Evolutionary conservation across 352 stramenopile genomes (phyloP), one percentile per base, ranked within the genome.

Genomic region (Phytophthora vignae): DNA sequence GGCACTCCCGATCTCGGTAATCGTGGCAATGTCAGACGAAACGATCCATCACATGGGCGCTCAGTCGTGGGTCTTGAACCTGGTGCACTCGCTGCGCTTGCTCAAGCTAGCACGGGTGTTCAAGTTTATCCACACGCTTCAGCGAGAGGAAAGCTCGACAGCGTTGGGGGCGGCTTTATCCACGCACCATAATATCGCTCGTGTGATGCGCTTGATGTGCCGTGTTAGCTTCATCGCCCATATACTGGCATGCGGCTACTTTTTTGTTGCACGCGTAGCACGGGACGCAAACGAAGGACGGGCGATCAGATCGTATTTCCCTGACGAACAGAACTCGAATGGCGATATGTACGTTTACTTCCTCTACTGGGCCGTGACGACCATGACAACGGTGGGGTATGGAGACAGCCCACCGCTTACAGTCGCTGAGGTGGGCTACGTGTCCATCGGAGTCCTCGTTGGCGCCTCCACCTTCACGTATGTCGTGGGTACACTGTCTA

Each of bases 101-200:
- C 61, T 98, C 10, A 97, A 97, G 70, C 80, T 98, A 14, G 69
- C 87, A 25, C 88, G 93, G 1, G 77, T 98, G 19, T 79, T 98
- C 61, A 98, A 97, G 71, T 82, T 98, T 7, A 78, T 93, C 9
- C 90, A 90, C 48, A 89, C 81, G 0, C 65, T 93, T 42, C 80
- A 82, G 12, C 79, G 77, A 4, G 78, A 84, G 46, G 72, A 90
- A 64, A 83, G 74, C n/a, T 78, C 85, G 22, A 86, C 78, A 8
- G 75, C 70, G 1, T 21, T 78, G 15, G 71, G 71, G 2, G 55
- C 60, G 19, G 46, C 71, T 4, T 67, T 83, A 5, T 76, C 73
- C 6, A 67, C 84, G 9, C 73, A 81, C 27, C 82, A 96, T 55
- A 88, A 75, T 40, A 83, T 77, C 6, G 73, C 82, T 27, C 83